Base-by-base conservation (phyloP, 2,329 filamentous ascomycete species). In the Didymella pinodella region DNA sequence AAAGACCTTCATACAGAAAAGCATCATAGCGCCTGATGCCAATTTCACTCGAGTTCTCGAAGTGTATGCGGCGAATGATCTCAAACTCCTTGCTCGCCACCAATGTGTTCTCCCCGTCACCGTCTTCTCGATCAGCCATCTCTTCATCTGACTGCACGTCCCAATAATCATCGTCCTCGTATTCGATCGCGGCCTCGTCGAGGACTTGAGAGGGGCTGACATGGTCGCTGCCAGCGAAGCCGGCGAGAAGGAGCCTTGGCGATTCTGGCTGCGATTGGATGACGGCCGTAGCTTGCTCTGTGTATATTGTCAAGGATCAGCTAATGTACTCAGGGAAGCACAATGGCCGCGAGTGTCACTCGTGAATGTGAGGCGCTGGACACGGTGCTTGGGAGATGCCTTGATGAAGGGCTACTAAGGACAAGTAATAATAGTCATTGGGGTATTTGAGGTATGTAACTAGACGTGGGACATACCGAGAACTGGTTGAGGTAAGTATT, bases 141-240 rank as follows among this genome's bases (percentile, higher is more conserved):
- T 83, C 81, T 59, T 83, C 81, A 51, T 83, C 81, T 0, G 80
- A 80, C 0, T 80, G 68, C 16, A 83, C 76, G 58, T 83, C 81
- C 65, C 77, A 83, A 61, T 83, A 83, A 50, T 83, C 80, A 48
- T 83, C 79, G 55, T 83, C 81, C 48, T 79, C 76, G 26, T 72
- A 72, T 65, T 83, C 81, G 16, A 83, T 61, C 18, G 73, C 74
- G 48, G 74, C 75, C 63, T 76, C 73, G 48, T 76, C 69, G 25
- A 77, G 73, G n/a, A 70, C 48, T 36, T 76, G 69, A 8, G 74
- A 75, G 16, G 73, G 75, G 40, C 74, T 76, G 48, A 68, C 58
- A 34, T 75, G 67, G 36, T 75, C 71, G 18, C 81, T 80, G 46
- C 79, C 78, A 22, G 78, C 78, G 36, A 75, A 76, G 10, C 71